Percentiles rank a stretch among this genome's conserved stretches.
Conservation (phyloP, 192 early-diverging fungal species). For the Entomortierella beljakovae region DNA sequence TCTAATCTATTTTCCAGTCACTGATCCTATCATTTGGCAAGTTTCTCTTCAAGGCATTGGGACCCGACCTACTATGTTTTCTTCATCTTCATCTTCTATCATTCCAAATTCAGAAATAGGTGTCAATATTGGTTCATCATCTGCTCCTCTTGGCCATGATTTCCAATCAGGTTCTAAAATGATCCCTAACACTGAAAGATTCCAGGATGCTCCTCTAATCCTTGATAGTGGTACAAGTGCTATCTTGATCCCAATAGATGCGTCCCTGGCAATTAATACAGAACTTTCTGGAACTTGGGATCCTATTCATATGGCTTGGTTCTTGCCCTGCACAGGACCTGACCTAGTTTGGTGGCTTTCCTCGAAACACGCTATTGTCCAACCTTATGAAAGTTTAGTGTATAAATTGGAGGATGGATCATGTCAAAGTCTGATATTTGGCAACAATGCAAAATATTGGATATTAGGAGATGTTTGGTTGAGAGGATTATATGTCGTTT, state of each 20-base stretch:
- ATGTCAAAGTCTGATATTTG: slow-evolving; percentile 45
- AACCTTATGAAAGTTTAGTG: slow-evolving; percentile 29
- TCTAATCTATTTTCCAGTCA: slow-evolving; percentile 27
- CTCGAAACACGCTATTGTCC: slow-evolving; percentile 16
- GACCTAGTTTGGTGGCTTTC: slow-evolving; percentile 40
- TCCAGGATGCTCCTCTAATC: slow-evolving; percentile 31
- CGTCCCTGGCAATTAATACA: slow-evolving; percentile 22
- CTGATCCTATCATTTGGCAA: slow-evolving; percentile 37
- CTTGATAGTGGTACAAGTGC: slow-evolving; percentile 39
- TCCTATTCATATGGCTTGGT: slow-evolving; percentile 18
- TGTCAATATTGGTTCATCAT: neutral
- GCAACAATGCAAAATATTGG: slow-evolving; percentile 28
- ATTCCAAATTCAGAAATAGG: neutral
- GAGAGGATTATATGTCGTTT: slow-evolving; percentile 30
- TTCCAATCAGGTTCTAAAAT: neutral
- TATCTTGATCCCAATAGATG: slow-evolving; percentile 29
- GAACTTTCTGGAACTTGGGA: slow-evolving; percentile 26
- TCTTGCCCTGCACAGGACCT: slow-evolving; percentile 30
- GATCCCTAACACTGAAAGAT: slow-evolving; percentile 2
- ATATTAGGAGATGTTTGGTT: slow-evolving; percentile 43
- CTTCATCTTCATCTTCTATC: neutral
- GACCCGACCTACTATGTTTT: neutral
- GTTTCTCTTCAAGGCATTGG: slow-evolving; percentile 31
- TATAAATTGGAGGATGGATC: slow-evolving; percentile 18
- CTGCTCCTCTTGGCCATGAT: too few species aligned